phyloP scores from a whole-genome alignment of 2,329 filamentous ascomycete genomes.

The Fusarium sp. region DNA sequence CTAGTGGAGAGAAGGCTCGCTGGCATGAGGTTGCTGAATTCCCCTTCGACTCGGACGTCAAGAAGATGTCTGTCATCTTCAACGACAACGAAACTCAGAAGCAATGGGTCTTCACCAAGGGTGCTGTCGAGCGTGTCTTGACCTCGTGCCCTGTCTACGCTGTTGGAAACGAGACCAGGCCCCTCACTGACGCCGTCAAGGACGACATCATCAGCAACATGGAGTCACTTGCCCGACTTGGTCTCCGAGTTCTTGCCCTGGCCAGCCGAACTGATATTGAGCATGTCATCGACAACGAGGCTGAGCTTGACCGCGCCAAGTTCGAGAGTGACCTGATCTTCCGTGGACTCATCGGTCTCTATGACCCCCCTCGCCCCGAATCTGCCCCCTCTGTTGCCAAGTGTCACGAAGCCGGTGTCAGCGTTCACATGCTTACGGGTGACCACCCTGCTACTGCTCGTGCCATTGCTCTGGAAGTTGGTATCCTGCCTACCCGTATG shows the following conservation, averaged over 20 bases:
- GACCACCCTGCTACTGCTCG: slow-evolving; percentile 73
- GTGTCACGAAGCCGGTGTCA: slow-evolving; percentile 71
- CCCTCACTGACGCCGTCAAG: slow-evolving; percentile 64
- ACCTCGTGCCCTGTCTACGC: slow-evolving; percentile 67
- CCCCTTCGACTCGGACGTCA: slow-evolving; percentile 79
- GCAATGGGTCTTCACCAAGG: slow-evolving; percentile 69
- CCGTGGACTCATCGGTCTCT: slow-evolving; percentile 77
- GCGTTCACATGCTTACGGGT: slow-evolving; percentile 77
- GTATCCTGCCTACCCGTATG: slow-evolving; percentile 67
- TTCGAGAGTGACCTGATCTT: slow-evolving; percentile 73
- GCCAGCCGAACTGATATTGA: slow-evolving; percentile 62
- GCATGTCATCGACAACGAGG: slow-evolving; percentile 48
- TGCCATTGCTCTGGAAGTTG: slow-evolving; percentile 72
- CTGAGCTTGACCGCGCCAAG: slow-evolving; percentile 60
- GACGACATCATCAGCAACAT: slow-evolving; percentile 73
- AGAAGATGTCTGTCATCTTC: slow-evolving; percentile 81
- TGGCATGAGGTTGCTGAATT: slow-evolving; percentile 74
- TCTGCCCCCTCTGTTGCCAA: slow-evolving; percentile 67
- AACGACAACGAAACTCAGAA: slow-evolving; percentile 51
- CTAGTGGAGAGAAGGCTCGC: slow-evolving; percentile 57
- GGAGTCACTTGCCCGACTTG: slow-evolving; percentile 73
- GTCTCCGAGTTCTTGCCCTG: slow-evolving; percentile 75
- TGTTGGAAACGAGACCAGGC: slow-evolving; percentile 53
- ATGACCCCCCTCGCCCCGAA: slow-evolving; percentile 76
- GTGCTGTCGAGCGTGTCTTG: slow-evolving; percentile 76